Evolutionary conservation across 768 basidiomycete species (phyloP).

Genomic region (Collybia nuda): DNA sequence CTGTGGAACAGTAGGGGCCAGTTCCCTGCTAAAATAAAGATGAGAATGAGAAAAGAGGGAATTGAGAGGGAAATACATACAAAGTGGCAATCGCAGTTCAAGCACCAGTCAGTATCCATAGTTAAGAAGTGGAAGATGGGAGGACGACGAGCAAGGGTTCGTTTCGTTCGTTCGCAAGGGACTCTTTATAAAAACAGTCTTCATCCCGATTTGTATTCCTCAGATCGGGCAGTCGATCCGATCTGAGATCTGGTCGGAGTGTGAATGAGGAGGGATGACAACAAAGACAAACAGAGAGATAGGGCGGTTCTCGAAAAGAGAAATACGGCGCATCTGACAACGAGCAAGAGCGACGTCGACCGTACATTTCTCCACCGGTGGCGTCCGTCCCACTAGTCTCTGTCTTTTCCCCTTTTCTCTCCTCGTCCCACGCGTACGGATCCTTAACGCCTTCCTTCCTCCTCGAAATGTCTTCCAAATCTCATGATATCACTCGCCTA

Average conservation of each 20-base stretch:
- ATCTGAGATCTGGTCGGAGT: conserved; percentile 5
- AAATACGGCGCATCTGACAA: conserved; percentile 16
- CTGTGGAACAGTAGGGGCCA: conserved; percentile 52
- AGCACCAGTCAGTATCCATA: conserved; percentile 74
- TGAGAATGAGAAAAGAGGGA: conserved; percentile 7
- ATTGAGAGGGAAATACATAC: conserved; percentile 39
- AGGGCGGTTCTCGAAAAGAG: no score
- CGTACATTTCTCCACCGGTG: not conserved
- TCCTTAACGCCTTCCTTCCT: not conserved
- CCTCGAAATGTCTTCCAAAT: conserved; percentile 2
- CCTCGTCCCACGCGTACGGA: not conserved
- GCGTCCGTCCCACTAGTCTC: not conserved
- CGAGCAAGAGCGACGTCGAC: not conserved
- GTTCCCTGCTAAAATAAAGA: conserved; percentile 25
- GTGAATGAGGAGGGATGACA: conserved; percentile 5
- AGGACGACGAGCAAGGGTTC: conserved; percentile 5
- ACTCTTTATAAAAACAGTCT: not conserved
- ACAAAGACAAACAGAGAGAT: not conserved
- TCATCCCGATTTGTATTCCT: not conserved
- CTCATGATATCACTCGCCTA: conserved; percentile 7
- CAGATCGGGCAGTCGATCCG: not conserved
- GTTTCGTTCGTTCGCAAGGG: no score
- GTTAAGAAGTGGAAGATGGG: conserved; percentile 15
- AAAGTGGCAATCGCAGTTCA: conserved; percentile 59
- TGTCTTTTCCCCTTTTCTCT: not conserved